Conservation (phyloP, 345 rosid species). For the Eucalyptus dawsonii region DNA sequence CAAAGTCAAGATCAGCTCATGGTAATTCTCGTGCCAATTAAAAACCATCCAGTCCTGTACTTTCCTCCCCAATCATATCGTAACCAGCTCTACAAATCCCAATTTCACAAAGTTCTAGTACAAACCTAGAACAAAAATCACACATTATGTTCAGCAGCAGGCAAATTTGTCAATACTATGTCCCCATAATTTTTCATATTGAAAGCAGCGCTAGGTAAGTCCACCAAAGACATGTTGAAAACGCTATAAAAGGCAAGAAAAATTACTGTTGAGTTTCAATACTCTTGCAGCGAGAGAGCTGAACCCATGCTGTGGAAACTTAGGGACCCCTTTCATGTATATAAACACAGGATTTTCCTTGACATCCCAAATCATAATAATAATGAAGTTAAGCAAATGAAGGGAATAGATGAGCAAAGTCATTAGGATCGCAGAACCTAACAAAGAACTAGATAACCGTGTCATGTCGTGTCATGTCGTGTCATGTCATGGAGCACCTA, state of each 20-base stretch:
- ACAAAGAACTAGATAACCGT: neutral
- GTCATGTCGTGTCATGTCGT: neutral
- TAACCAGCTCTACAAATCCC: neutral
- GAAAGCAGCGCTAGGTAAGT: neutral
- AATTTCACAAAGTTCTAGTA: neutral
- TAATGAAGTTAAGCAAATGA: neutral
- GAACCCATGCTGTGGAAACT: slow-evolving; percentile 86
- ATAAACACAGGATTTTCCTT: slow-evolving; percentile 79
- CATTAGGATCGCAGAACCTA: neutral
- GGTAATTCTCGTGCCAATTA: neutral
- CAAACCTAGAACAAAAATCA: neutral
- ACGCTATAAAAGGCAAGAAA: neutral
- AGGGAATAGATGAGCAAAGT: neutral
- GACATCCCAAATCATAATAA: slow-evolving; percentile 46
- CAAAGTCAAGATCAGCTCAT: neutral
- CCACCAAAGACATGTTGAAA: neutral
- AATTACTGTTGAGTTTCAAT: slow-evolving; percentile 62
- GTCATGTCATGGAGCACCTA: neutral
- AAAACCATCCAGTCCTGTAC: neutral
- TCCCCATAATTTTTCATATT: neutral
- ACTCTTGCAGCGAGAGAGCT: slow-evolving; percentile 84
- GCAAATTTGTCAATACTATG: neutral
- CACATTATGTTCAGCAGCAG: neutral
- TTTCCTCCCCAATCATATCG: neutral
- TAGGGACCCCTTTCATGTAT: slow-evolving; percentile 94